Percentiles rank a stretch among this genome's conserved stretches.
These are phyloP conservation scores for Leccinum subspadiceum DNA, from an alignment of 1,284 basidiomycete species.

Conservation along the genomic window DNA sequence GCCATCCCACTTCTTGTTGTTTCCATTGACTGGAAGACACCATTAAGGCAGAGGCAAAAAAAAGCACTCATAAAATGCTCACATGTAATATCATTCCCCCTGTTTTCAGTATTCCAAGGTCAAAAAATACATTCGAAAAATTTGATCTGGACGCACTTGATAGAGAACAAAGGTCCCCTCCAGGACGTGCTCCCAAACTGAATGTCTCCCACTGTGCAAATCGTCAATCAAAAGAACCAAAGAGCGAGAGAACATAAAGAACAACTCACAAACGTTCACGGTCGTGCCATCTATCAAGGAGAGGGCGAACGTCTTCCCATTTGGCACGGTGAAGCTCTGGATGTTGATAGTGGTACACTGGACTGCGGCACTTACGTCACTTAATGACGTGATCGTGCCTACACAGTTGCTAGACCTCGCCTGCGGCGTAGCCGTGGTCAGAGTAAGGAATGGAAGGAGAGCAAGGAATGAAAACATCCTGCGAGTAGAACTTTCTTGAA, in stretches of 20 bases:
- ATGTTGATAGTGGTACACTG: slow-evolving; percentile 38
- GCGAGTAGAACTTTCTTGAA: slow-evolving; percentile 1
- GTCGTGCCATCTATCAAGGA: slow-evolving; percentile 39
- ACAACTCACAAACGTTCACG: slow-evolving; percentile 37
- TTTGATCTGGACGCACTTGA: slow-evolving; percentile 20
- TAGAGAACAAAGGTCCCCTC: slow-evolving; percentile 41
- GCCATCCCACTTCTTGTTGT: slow-evolving; percentile 46
- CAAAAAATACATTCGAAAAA: not conserved
- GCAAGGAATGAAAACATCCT: slow-evolving; percentile 18
- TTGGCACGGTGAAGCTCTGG: slow-evolving; percentile 42
- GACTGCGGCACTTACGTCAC: slow-evolving; percentile 33
- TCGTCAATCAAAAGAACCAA: not conserved
- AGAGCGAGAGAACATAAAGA: not conserved
- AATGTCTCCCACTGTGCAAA: slow-evolving; percentile 42
- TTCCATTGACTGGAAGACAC: slow-evolving; percentile 42
- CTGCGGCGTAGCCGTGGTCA: slow-evolving; percentile 15
- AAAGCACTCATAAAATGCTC: slow-evolving; percentile 10
- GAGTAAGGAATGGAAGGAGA: slow-evolving; percentile 21
- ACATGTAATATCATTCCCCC: slow-evolving; percentile 42
- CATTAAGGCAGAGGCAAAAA: not conserved
- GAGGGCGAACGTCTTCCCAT: slow-evolving; percentile 41
- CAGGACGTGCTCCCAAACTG: slow-evolving; percentile 40
- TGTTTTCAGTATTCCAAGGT: slow-evolving; percentile 13
- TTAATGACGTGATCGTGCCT: slow-evolving; percentile 35
- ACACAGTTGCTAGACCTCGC: slow-evolving; percentile 23